Percentiles rank a stretch among this genome's conserved stretches.
Conservation (phyloP, 2,329 filamentous ascomycete species). For the Alternaria arborescens region DNA sequence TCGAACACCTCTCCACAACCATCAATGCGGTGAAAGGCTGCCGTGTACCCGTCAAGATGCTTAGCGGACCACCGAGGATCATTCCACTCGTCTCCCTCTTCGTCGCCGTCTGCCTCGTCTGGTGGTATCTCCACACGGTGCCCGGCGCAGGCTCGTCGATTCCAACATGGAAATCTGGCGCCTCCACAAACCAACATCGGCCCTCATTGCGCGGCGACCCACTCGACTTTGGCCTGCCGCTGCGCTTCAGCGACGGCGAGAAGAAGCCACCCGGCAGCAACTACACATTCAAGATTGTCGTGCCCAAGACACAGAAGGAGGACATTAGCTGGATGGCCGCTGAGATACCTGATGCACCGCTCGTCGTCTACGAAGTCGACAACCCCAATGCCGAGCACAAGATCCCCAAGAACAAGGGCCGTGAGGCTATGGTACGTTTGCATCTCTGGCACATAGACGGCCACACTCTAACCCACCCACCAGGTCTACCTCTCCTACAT, state of each 20-base stretch:
- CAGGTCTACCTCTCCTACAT: constrained; percentile 67
- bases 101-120: constrained; percentile 37
- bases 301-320: constrained; percentile 51
- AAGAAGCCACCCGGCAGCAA: constrained; percentile 47
- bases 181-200: constrained; percentile 9
- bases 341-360: constrained; percentile 46
- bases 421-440: constrained; percentile 63
- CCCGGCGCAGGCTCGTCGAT: constrained; percentile 20
- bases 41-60: constrained; percentile 37
- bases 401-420: constrained; percentile 67
- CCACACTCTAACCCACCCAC: constrained; percentile 13
- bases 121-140: constrained; percentile 41
- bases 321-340: constrained; percentile 48
- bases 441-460: not conserved
- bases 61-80: constrained; percentile 47
- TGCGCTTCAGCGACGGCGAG: constrained; percentile 42
- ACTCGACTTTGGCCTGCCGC: constrained; percentile 48
- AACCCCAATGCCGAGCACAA: constrained; percentile 60
- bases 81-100: constrained; percentile 40
- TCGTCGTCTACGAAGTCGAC: constrained; percentile 63
- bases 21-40: constrained; percentile 11
- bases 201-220: constrained; percentile 35
- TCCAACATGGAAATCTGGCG: constrained; percentile 25
- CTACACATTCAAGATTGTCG: constrained; percentile 48
- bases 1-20: not conserved